Evolutionary conservation across 2,329 filamentous ascomycete species (phyloP).

Genomic region (Diplodia corticola): DNA sequence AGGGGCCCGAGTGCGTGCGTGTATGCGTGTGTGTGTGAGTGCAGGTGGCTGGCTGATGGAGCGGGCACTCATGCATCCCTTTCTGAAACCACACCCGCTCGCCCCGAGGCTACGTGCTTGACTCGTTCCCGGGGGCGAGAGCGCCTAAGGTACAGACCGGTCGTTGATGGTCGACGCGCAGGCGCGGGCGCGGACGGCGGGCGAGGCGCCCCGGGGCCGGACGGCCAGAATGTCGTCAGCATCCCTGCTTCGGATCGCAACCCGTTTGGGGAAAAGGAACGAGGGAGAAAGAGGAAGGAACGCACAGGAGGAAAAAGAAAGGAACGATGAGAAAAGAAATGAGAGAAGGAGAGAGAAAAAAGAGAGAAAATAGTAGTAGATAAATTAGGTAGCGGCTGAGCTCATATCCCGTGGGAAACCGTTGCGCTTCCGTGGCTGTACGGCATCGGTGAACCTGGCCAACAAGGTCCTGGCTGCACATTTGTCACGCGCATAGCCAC

Average conservation of each 20-base stretch:
- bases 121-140: neutral
- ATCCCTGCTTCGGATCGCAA: conserved; percentile 12
- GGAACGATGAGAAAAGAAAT: neutral
- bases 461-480: neutral
- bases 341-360: neutral
- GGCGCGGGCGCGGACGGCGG: too few species aligned
- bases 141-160: neutral
- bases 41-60: neutral
- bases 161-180: neutral
- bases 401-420: too few species aligned
- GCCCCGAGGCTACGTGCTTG: neutral
- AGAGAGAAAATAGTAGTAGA: too few species aligned
- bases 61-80: neutral
- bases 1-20: too few species aligned
- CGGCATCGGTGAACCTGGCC: neutral
- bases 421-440: neutral
- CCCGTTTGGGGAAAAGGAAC: conserved; percentile 13
- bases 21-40: too few species aligned
- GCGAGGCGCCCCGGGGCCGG: neutral
- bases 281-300: neutral
- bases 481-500: neutral
- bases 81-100: neutral
- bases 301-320: too few species aligned
- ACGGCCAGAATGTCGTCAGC: neutral
- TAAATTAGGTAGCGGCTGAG: too few species aligned